Base-by-base conservation (phyloP, 2,329 filamentous ascomycete species). In the Fusarium lateritium region DNA sequence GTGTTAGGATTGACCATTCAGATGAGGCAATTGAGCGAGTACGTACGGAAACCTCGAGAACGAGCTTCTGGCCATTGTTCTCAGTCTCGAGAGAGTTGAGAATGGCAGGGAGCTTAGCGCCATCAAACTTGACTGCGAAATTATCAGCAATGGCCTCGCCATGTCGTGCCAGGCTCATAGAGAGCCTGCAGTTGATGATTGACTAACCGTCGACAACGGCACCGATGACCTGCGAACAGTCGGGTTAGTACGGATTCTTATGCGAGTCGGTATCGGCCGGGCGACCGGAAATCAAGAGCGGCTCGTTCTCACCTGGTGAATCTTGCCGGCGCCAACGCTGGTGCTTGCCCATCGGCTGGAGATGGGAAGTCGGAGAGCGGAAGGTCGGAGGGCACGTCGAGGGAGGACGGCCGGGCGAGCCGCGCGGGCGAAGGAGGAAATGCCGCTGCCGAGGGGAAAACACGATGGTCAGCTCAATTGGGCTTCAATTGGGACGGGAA, bases 191-290 rank as follows among this genome's bases (percentile, higher is more conserved):
- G 24, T 34, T 39, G 51, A 67, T 70, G 65, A 66, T 77, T 71
- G 52, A 88, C 92, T 86, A 88, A 97, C 94, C 94, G 86, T 98
- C 96, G 79, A 98, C 96, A 82, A 98, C 94, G 87, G 96, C 95
- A 92, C 96, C 94, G 86, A 98, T 98, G 84, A 98, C 94, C 86
- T 94, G 85, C 81, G 89, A 51, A 42, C 21, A 65, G n/a, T 70
- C 58, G 53, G 50, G 68, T 74, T 74, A 74, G 70, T 61, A 61
- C 45, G 46, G 50, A 45, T 70, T 63, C 64, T 51, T 52, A 49
- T 52, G 47, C 31, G 39, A 43, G 19, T 70, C 54, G 45, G 33
- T 65, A 52, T 52, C 28, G 56, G 34, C 51, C 63, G 73, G 72
- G 69, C 69, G 67, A 74, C 70, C 71, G 70, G 70, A 73, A 67